Conservation (phyloP, 768 basidiomycete genomes). For the Kwoniella sp. region DNA sequence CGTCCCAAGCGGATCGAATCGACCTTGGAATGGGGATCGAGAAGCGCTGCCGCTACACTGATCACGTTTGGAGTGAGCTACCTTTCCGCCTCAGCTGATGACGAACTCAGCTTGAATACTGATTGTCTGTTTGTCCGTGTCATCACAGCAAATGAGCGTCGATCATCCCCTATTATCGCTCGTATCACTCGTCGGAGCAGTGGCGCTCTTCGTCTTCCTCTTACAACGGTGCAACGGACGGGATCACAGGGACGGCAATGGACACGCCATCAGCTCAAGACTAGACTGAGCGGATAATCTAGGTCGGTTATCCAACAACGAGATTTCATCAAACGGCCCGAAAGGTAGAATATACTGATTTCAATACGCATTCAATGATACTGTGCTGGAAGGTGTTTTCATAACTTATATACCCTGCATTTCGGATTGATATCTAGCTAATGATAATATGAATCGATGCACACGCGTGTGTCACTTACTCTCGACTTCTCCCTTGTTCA, state of each 20-base stretch:
- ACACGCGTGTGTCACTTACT: too few relatives aligned
- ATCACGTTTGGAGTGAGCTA: constrained; percentile 42
- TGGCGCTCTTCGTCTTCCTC: constrained; percentile 37
- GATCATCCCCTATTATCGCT: constrained; percentile 44
- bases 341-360: too few relatives aligned
- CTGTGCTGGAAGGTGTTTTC: too few relatives aligned
- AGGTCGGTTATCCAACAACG: too few relatives aligned
- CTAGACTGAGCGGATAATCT: constrained; percentile 16
- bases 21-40: constrained; percentile 52
- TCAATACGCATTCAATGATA: too few relatives aligned
- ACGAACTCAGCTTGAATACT: neutral
- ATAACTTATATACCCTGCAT: constrained; percentile 22
- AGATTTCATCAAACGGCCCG: too few relatives aligned
- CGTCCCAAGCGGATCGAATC: constrained; percentile 47
- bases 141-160: constrained; percentile 33
- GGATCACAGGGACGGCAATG: constrained; percentile 20
- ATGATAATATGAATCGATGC: too few relatives aligned
- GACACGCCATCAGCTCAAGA: constrained; percentile 3
- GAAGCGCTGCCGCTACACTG: constrained; percentile 46
- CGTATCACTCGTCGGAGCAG: constrained; percentile 32
- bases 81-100: too few relatives aligned
- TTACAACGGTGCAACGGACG: constrained; percentile 33
- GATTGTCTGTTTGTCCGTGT: constrained; percentile 7
- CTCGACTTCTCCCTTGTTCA: too few relatives aligned
- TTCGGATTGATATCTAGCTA: constrained; percentile 7